phyloP scores from a whole-genome alignment of 1,284 basidiomycete species.

The Agroathelia rolfsii region DNA sequence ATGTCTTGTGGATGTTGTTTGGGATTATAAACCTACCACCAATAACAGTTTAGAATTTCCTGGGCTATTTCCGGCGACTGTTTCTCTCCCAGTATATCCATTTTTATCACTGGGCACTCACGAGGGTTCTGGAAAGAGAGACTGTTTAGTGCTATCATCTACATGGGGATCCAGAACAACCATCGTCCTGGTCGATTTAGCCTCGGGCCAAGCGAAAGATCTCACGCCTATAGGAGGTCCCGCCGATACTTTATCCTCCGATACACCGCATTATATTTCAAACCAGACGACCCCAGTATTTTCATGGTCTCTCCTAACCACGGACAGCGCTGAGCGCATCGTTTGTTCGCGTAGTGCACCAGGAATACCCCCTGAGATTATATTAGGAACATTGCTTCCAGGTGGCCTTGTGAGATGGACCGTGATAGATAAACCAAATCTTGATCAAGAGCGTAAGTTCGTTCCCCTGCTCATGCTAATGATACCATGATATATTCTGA shows the following conservation, averaged over 20 bases:
- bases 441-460: slow-evolving; percentile 31
- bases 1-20: slow-evolving; percentile 33
- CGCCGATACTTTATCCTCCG: too few species aligned
- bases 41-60: too few species aligned
- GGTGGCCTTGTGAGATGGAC: slow-evolving; percentile 27
- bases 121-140: too few species aligned
- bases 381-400: slow-evolving; percentile 32
- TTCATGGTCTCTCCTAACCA: slow-evolving; percentile 45
- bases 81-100: too few species aligned
- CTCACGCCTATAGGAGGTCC: too few species aligned
- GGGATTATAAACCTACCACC: too few species aligned
- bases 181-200: slow-evolving; percentile 31
- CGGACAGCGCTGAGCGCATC: slow-evolving; percentile 34
- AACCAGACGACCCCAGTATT: too few species aligned
- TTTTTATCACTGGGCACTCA: too few species aligned
- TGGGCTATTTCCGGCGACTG: too few species aligned
- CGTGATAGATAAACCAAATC: slow-evolving; percentile 29
- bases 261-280: too few species aligned
- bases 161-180: slow-evolving; percentile 43
- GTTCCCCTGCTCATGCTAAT: background rate
- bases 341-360: slow-evolving; percentile 44
- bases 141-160: too few species aligned
- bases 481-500: slow-evolving; percentile 4
- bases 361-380: slow-evolving; percentile 37
- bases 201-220: slow-evolving; percentile 28